Evolutionary conservation across 768 basidiomycete species (phyloP), one percentile per base, ranked within the genome.

Genomic region (Rhodosporidiobolus odoratus): DNA sequence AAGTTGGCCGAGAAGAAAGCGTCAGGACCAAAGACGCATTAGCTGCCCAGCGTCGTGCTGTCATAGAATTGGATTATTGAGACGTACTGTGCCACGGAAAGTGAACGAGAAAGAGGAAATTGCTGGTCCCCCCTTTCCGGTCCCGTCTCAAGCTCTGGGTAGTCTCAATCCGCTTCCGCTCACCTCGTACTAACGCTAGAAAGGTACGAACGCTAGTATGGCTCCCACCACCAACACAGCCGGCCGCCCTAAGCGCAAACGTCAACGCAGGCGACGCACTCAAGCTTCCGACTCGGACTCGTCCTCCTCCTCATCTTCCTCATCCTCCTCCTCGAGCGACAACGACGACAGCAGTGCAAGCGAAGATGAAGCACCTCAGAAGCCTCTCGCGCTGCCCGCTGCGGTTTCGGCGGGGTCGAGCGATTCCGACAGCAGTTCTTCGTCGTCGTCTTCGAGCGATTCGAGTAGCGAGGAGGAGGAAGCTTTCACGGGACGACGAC

Each of bases 171-270:
- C 34, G 9, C 58, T 47, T 57, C 25, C 27, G 38, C 59, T 17
- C 53, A 23, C 53, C 15, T 47, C 53, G 30, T 35, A 2, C 12
- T 45, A 40, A 30, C 40, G 19, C 38, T 17, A 37, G 34, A 27
- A 4, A 40, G 41, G 12, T 2, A 1, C 38, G 13, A n/a, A n/a
- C n/a, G n/a, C n/a, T 12, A 47, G 13, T 27, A 74, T 74, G 73
- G 73, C 73, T 3, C 65, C 73, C 21, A 54, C 65, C 10, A 53
- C 69, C 21, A 69, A 58, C 34, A 58, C 69, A 4, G 50, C 62
- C 30, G 66, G 73, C 15, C 69, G 69, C 5, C 73, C 73, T 25
- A 70, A 70, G 45, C 68, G 73, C n/a, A 74, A 74, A 57, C 68
- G 73, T n/a, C 68, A 70, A 34, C 73, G 73, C 65, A 52, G 66